Percentiles rank a stretch among this genome's conserved stretches.
phyloP scores from a whole-genome alignment of 768 basidiomycete genomes.

The Pleurotus djamor region DNA sequence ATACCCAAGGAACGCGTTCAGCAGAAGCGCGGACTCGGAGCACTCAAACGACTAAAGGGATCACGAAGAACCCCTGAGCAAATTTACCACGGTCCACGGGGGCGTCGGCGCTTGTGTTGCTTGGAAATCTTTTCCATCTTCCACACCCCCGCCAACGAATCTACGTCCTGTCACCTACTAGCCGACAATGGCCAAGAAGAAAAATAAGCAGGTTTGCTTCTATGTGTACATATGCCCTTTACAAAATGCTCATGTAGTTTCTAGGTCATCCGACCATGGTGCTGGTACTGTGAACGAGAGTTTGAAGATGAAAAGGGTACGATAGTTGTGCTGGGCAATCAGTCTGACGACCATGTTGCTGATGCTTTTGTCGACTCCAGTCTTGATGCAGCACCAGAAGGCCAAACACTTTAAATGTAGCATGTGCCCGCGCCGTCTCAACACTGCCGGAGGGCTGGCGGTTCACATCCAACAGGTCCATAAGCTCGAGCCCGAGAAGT shows the following conservation, averaged over 20 bases:
- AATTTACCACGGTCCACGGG: no score
- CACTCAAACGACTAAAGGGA: no score
- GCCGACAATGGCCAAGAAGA: slow-evolving; percentile 54
- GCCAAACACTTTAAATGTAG: slow-evolving; percentile 99
- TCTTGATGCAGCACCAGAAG: slow-evolving; percentile 99
- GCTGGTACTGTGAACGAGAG: slow-evolving; percentile 99
- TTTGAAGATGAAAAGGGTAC: slow-evolving; percentile 99
- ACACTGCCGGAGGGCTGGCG: slow-evolving; percentile 96
- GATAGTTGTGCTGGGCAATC: slow-evolving; percentile 15
- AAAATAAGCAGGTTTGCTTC: slow-evolving; percentile 50
- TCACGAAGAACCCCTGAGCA: no score
- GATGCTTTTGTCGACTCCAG: slow-evolving; percentile 32
- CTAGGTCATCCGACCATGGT: slow-evolving; percentile 89
- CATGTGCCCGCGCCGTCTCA: slow-evolving; percentile 92
- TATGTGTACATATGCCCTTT: not conserved
- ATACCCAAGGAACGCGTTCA: no score
- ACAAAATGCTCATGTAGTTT: not conserved
- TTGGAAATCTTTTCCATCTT: not conserved
- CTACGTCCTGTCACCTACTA: not conserved
- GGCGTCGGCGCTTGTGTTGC: no score
- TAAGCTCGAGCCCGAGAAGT: slow-evolving; percentile 97
- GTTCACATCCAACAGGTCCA: slow-evolving; percentile 99
- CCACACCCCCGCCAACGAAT: not conserved
- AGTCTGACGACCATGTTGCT: no score
- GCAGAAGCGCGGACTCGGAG: no score